Conservation (phyloP, 2,329 filamentous ascomycete genomes). For the Scortechinia acanthostroma region DNA sequence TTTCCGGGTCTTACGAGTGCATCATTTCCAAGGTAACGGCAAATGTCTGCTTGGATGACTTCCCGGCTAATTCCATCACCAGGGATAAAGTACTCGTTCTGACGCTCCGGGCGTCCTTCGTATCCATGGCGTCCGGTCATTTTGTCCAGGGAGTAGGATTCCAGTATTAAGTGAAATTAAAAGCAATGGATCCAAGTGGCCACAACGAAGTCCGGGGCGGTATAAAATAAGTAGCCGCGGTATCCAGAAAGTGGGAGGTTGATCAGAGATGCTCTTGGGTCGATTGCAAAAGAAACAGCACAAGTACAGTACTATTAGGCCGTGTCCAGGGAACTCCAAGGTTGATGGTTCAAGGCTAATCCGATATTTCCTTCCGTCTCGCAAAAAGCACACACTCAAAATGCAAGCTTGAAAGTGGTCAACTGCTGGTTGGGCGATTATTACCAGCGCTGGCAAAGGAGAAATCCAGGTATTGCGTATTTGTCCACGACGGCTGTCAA, state of each 20-base stretch:
- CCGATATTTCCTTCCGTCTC: not conserved
- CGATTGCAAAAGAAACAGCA: not conserved
- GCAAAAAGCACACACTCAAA: not conserved
- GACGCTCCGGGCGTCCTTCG: constrained; percentile 28
- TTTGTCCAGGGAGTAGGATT: not conserved
- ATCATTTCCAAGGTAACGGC: constrained; percentile 77
- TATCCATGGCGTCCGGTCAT: too few relatives aligned
- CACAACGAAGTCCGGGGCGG: not conserved
- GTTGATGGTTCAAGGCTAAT: not conserved
- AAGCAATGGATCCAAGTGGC: not conserved
- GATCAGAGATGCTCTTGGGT: not conserved
- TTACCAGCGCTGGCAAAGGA: too few relatives aligned
- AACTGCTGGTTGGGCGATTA: too few relatives aligned
- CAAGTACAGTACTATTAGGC: not conserved
- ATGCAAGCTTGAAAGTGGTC: too few relatives aligned
- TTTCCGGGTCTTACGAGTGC: constrained; percentile 70
- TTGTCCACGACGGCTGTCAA: too few relatives aligned
- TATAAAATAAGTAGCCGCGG: not conserved
- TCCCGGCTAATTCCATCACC: constrained; percentile 76
- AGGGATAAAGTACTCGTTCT: constrained; percentile 76
- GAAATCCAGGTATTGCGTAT: too few relatives aligned
- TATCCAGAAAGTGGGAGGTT: not conserved
- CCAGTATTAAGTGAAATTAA: not conserved
- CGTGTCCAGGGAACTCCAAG: not conserved
- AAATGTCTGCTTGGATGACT: constrained; percentile 78